phyloP scores from a whole-genome alignment of 2,329 filamentous ascomycete species.

The Clonostachys rosea region DNA sequence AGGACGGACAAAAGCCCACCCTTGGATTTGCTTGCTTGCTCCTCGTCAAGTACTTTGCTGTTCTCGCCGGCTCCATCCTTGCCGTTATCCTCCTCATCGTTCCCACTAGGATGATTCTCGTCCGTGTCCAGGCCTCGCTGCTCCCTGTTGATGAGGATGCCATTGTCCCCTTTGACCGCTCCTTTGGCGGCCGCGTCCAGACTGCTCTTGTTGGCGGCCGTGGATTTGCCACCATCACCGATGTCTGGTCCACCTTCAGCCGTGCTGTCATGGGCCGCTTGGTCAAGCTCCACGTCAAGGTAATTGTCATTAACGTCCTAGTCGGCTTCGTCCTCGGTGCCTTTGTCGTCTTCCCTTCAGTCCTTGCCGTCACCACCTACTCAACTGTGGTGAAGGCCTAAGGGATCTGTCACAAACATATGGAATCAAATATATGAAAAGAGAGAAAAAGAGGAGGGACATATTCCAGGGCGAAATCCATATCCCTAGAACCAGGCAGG shows the following conservation, averaged over 20 bases:
- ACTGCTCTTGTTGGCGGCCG: constrained; percentile 70
- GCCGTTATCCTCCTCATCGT: constrained; percentile 63
- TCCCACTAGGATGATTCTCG: constrained; percentile 70
- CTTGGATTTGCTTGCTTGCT: constrained; percentile 1
- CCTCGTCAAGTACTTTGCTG: constrained; percentile 37
- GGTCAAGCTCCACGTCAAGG: constrained; percentile 71
- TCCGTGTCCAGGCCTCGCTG: constrained; percentile 83
- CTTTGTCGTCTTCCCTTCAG: neutral
- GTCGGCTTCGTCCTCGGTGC: constrained; percentile 34
- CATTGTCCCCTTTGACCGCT: constrained; percentile 86
- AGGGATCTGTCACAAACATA: too few species aligned
- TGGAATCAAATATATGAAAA: too few species aligned
- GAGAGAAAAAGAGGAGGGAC: too few species aligned
- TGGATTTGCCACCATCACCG: constrained; percentile 65
- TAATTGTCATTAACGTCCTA: constrained; percentile 45
- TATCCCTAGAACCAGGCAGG: too few species aligned
- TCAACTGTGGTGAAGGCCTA: neutral
- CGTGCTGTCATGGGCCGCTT: constrained; percentile 68
- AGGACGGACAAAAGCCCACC: constrained; percentile 9
- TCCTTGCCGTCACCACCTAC: constrained; percentile 33
- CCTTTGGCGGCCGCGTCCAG: constrained; percentile 72
- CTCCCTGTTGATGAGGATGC: constrained; percentile 77
- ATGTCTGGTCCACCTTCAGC: constrained; percentile 78
- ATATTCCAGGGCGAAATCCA: too few species aligned
- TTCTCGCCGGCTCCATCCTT: constrained; percentile 39